Evolutionary conservation across 2,329 filamentous ascomycete genomes (phyloP), one percentile per base, ranked within the genome.

Genomic region (Tolypocladium tundrense): DNA sequence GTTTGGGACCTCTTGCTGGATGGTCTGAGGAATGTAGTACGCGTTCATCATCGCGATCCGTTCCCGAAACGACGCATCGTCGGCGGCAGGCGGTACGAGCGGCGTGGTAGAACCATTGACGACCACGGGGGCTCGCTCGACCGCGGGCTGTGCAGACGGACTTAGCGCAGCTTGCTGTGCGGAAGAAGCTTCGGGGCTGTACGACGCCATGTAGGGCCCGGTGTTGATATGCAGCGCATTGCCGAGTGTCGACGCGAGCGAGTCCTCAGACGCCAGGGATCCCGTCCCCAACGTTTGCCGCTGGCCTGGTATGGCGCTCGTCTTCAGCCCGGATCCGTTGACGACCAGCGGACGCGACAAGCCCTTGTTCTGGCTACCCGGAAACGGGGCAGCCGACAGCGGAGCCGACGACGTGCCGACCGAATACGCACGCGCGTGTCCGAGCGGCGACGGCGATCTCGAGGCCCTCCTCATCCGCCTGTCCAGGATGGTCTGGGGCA

Each of bases 361-460:
- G 42, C 67, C 66, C 40, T 67, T 74, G 57, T 63, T 73, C 51
- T 70, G 73, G 52, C 58, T 62, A 16, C 70, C 69, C 1, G 73
- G 60, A 52, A 77, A 76, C 1, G 76, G 68, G 0, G 70, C 69
- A 2, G 75, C 71, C 37, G 64, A 48, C n/a, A 66, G 63, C n/a
- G 76, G 63, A 2, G 77, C 71, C 0, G 74, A 69, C 1, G 75
- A 72, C 45, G 70, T 70, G 4, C 72, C 75, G 0, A 71, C 64
- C 0, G 78, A 77, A 39, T 75, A 73, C 1, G 75, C 73, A 53
- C 79, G 75, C 50, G 71, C 68, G 59, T 82, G 80, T 4, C 80
- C 78, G 2, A 81, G 68, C 0, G 82, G 81, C 4, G 82, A 85
- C 14, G 80, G 81, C 6, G 82, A 84, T 16, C 80, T 75, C 2